Evolutionary conservation across 192 early-diverging fungal genomes (phyloP).

Genomic region (Hyaloraphidium curvatum): DNA sequence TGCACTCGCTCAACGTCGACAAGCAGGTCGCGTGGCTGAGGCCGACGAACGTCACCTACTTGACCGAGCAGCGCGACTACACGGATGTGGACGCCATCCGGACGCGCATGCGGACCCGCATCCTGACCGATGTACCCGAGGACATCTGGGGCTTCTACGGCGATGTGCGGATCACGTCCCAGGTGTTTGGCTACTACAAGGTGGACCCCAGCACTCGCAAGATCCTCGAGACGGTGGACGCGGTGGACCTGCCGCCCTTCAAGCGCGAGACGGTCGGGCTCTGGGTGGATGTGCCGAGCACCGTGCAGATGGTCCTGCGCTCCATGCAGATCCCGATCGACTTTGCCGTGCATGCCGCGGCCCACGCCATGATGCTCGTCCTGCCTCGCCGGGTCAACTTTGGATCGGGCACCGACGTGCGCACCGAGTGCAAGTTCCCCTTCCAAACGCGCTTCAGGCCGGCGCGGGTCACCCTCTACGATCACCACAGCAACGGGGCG

Average conservation of each 20-base stretch:
- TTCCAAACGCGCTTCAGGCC: constrained; percentile 21
- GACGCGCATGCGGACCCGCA: background rate
- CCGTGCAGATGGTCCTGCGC: constrained; percentile 6
- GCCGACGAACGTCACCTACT: constrained; percentile 24
- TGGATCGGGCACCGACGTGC: constrained; percentile 6
- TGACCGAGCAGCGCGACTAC: constrained; percentile 29
- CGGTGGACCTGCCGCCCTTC: constrained; percentile 24
- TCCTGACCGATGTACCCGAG: background rate
- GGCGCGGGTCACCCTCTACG: constrained; percentile 23
- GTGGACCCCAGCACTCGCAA: constrained; percentile 20
- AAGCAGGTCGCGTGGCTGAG: constrained; percentile 21
- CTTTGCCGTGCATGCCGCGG: constrained; percentile 27
- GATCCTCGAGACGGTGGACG: constrained; percentile 26
- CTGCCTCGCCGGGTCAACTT: constrained; percentile 14
- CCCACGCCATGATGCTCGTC: constrained; percentile 23
- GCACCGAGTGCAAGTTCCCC: constrained; percentile 32
- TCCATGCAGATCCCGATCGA: constrained; percentile 15
- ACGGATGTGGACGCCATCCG: constrained; percentile 27
- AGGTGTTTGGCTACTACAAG: constrained; percentile 35
- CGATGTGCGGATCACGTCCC: constrained; percentile 17
- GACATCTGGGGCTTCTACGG: background rate
- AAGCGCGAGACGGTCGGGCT: constrained; percentile 14
- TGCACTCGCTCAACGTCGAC: constrained; percentile 28
- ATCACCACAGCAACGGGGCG: constrained; percentile 9
- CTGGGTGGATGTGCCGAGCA: constrained; percentile 23